Evolutionary conservation across 139 green algal genomes (phyloP).

Genomic region (Chlamydomonas schloesseri): DNA sequence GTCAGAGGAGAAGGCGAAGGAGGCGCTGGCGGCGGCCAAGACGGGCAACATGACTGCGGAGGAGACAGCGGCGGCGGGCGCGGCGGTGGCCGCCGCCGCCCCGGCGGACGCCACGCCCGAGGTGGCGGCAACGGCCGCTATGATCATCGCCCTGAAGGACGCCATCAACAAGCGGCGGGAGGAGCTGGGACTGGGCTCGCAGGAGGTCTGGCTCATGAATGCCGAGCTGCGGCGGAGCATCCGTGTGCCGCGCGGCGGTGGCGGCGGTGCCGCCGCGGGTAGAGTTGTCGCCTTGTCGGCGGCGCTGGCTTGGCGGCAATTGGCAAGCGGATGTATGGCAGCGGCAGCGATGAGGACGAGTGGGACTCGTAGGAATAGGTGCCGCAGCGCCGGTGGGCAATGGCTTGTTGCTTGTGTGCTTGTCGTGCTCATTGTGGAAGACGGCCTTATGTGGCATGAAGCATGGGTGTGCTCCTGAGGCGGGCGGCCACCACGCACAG

Average conservation of each 20-base stretch:
- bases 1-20: too few species aligned
- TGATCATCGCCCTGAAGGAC: not conserved
- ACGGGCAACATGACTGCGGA: not conserved
- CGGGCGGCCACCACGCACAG: too few species aligned
- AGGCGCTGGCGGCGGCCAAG: not conserved
- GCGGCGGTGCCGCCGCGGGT: not conserved
- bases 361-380: not conserved
- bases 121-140: not conserved
- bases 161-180: not conserved
- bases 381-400: too few species aligned
- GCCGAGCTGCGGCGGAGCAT: conserved; percentile 6
- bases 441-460: too few species aligned
- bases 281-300: not conserved
- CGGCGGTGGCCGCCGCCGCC: not conserved
- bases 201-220: not conserved
- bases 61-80: not conserved
- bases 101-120: not conserved
- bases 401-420: too few species aligned
- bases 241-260: not conserved
- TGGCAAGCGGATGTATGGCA: not conserved
- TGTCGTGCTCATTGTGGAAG: too few species aligned
- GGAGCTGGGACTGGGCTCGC: conserved; percentile 1
- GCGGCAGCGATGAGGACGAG: not conserved
- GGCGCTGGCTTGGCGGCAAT: not conserved
- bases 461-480: too few species aligned